Conservation (phyloP, 192 early-diverging fungal species). For the Umbelopsis vinacea region DNA sequence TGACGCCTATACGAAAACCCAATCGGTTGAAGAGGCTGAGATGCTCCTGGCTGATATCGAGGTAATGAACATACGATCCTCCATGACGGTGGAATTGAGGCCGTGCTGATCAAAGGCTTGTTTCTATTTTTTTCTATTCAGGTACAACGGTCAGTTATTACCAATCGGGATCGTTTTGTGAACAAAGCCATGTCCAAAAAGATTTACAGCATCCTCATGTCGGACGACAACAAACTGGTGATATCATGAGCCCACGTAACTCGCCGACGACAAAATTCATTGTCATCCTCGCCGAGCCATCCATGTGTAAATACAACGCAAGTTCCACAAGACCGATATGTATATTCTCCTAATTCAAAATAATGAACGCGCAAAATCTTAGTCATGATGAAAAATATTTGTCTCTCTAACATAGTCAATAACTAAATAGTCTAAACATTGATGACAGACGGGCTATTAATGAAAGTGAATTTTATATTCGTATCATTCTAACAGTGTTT, state of each 20-base stretch:
- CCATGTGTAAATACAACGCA: not conserved
- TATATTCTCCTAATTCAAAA: too few relatives aligned
- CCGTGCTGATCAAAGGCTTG: too few relatives aligned
- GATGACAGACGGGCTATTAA: too few relatives aligned
- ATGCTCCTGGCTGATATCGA: constrained; percentile 41
- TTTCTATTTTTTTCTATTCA: not conserved
- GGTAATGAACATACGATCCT: constrained; percentile 29
- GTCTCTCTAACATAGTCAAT: too few relatives aligned
- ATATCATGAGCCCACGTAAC: constrained; percentile 17
- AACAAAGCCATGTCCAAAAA: constrained; percentile 47
- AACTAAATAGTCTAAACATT: too few relatives aligned
- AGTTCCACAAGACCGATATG: too few relatives aligned
- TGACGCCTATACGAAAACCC: constrained; percentile 34
- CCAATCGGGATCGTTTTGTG: constrained; percentile 27
- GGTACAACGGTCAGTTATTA: constrained; percentile 26
- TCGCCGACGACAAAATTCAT: not conserved
- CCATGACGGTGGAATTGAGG: too few relatives aligned
- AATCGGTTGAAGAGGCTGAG: constrained; percentile 26
- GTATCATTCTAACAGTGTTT: too few relatives aligned
- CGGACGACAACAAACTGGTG: constrained; percentile 35
- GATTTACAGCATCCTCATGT: constrained; percentile 50
- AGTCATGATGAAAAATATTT: too few relatives aligned
- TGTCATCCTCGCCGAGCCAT: not conserved
- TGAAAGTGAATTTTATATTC: too few relatives aligned
- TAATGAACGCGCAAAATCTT: too few relatives aligned